Percentiles rank a stretch among this genome's conserved stretches.
These are phyloP conservation scores for Petrea volubilis DNA, from an alignment of 257 asterid genomes.

Conservation along the genomic window DNA sequence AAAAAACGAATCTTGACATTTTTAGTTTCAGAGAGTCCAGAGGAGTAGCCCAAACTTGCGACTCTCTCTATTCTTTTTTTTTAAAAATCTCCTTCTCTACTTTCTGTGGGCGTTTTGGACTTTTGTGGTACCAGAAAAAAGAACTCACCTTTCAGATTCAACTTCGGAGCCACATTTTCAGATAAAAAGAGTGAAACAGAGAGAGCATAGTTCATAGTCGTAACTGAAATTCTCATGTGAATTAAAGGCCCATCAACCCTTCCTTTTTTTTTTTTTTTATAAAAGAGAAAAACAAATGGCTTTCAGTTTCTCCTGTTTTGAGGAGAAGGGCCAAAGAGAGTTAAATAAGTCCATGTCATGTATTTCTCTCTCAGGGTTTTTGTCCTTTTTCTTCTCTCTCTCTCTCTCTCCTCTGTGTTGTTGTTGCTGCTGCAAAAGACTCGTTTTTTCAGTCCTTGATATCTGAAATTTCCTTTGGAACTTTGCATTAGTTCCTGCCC, in stretches of 20 bases:
- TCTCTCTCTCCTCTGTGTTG: too few species aligned
- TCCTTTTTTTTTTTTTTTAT: neutral
- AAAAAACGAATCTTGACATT: conserved; percentile 23
- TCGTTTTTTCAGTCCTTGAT: conserved; percentile 30
- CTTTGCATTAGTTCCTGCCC: conserved; percentile 10
- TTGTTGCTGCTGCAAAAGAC: conserved; percentile 26
- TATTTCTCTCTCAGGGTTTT: conserved; percentile 19
- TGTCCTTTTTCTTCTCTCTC: conserved; percentile 15
- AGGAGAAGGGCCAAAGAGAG: conserved; percentile 5
- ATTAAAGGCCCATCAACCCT: too few species aligned
- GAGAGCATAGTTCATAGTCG: neutral
- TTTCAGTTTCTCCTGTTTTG: neutral
- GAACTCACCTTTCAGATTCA: conserved; percentile 13
- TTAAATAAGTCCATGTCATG: neutral
- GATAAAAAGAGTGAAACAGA: neutral
- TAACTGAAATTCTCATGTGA: conserved; percentile 12
- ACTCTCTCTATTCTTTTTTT: neutral
- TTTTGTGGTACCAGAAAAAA: neutral
- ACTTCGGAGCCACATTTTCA: neutral
- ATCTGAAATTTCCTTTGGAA: conserved; percentile 28
- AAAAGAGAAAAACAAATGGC: too few species aligned
- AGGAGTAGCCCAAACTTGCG: neutral
- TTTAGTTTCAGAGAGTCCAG: neutral
- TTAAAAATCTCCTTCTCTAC: neutral
- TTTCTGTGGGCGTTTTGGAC: conserved; percentile 29